phyloP scores from a whole-genome alignment of 2,329 filamentous ascomycete genomes.

The Apiospora phragmitis region DNA sequence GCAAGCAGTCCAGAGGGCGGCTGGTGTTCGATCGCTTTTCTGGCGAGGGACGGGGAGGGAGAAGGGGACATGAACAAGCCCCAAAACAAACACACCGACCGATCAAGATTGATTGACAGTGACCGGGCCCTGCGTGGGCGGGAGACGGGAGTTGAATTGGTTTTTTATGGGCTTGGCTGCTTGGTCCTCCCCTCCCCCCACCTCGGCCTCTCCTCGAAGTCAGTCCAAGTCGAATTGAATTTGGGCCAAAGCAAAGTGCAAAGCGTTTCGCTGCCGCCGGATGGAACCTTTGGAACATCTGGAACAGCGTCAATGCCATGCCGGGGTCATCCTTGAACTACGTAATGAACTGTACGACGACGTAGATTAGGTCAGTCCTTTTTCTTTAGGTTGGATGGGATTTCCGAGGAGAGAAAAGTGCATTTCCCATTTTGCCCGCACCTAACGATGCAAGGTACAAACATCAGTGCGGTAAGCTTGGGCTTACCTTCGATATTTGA shows the following conservation, averaged over 20 bases:
- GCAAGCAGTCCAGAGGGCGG: not conserved
- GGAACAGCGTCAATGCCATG: slow-evolving; percentile 1
- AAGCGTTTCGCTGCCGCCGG: not conserved
- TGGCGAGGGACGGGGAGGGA: not conserved
- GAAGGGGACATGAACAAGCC: not conserved
- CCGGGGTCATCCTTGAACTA: not conserved
- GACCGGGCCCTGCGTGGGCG: not conserved
- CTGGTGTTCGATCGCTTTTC: not conserved
- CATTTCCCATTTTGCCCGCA: not conserved
- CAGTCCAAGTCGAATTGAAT: not conserved
- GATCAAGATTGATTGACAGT: slow-evolving; percentile 1
- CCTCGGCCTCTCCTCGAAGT: not conserved
- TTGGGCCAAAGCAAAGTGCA: not conserved
- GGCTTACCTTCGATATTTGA: not conserved
- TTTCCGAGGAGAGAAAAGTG: not conserved
- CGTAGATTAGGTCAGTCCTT: not conserved
- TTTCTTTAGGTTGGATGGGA: not conserved
- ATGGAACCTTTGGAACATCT: not conserved
- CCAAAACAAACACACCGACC: not conserved
- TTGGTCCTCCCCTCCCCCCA: not conserved
- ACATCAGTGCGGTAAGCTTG: not conserved
- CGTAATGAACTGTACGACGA: not conserved
- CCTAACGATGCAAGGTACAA: not conserved
- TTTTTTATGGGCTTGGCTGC: not conserved
- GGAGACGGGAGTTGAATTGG: not conserved